A percentile compares a stretch with the other conserved stretches of the same genome.
phyloP scores from a whole-genome alignment of 306 rosid species.

The Corylus heterophylla region DNA sequence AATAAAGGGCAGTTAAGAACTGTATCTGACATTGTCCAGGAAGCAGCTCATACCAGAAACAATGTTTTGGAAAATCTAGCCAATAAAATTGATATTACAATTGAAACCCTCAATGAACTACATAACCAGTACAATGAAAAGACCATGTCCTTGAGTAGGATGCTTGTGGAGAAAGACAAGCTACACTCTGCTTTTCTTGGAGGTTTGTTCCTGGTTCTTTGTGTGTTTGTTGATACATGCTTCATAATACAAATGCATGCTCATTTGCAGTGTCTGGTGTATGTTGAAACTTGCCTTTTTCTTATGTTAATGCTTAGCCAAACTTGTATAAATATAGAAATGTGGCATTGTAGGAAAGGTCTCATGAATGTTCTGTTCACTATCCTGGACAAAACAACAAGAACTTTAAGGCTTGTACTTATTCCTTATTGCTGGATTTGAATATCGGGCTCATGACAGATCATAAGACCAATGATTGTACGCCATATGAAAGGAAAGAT shows the following conservation, averaged over 20 bases:
- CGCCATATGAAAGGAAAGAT: not conserved
- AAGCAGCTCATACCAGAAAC: conserved; percentile 59
- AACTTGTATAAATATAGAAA: not conserved
- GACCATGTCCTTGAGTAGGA: conserved; percentile 76
- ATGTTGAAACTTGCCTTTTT: not conserved
- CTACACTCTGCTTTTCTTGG: conserved; percentile 70
- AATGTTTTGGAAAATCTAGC: conserved; percentile 68
- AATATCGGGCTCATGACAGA: not conserved
- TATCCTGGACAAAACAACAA: not conserved
- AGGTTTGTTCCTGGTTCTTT: conserved; percentile 48
- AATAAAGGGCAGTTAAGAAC: conserved; percentile 76
- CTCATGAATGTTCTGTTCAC: not conserved
- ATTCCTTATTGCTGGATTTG: not conserved
- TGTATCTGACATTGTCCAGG: conserved; percentile 73
- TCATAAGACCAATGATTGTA: not conserved
- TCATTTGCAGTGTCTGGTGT: not conserved
- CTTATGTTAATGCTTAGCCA: not conserved
- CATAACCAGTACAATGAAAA: conserved; percentile 70
- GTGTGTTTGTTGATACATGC: conserved; percentile 7
- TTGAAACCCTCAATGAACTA: conserved; percentile 60
- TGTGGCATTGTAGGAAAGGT: not conserved
- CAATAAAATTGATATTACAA: conserved; percentile 64
- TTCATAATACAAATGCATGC: not conserved
- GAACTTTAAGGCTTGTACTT: not conserved
- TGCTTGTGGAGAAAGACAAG: conserved; percentile 81